Evolutionary conservation across 306 rosid species (phyloP).

Genomic region (Acacia confusa): DNA sequence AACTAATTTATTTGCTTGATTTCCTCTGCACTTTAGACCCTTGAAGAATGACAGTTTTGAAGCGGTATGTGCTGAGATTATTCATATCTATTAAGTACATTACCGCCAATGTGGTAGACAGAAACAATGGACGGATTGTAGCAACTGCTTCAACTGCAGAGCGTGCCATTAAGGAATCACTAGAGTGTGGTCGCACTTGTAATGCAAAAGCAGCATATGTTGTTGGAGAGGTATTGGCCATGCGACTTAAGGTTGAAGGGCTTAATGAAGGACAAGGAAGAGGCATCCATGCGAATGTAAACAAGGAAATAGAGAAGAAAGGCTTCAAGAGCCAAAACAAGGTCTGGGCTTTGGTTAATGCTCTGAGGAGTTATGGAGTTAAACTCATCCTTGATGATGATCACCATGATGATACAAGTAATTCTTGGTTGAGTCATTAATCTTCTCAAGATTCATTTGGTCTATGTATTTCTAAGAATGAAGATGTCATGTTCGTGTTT

Average conservation of each 20-base stretch:
- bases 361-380: constrained; percentile 72
- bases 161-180: constrained; percentile 69
- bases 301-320: constrained; percentile 77
- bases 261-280: constrained; percentile 76
- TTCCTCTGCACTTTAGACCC: constrained; percentile 23
- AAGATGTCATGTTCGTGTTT: neutral
- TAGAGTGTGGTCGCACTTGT: constrained; percentile 83
- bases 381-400: constrained; percentile 63
- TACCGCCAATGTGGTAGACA: constrained; percentile 81
- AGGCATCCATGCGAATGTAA: constrained; percentile 76
- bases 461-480: neutral
- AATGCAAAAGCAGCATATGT: constrained; percentile 85
- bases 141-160: constrained; percentile 76
- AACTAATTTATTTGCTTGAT: constrained; percentile 15
- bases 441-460: constrained; percentile 8
- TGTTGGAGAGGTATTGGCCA: constrained; percentile 91
- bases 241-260: constrained; percentile 84
- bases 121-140: constrained; percentile 80
- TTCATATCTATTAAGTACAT: constrained; percentile 87
- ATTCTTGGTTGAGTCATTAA: constrained; percentile 34
- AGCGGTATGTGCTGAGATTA: constrained; percentile 79
- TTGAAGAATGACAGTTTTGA: constrained; percentile 61
- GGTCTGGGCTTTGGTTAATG: constrained; percentile 84
- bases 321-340: constrained; percentile 82
- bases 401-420: constrained; percentile 36